A percentile compares a stretch with the other conserved stretches of the same genome.
These are phyloP conservation scores for Cladophialophora immunda DNA, from an alignment of 2,329 filamentous ascomycete genomes.

Conservation along the genomic window DNA sequence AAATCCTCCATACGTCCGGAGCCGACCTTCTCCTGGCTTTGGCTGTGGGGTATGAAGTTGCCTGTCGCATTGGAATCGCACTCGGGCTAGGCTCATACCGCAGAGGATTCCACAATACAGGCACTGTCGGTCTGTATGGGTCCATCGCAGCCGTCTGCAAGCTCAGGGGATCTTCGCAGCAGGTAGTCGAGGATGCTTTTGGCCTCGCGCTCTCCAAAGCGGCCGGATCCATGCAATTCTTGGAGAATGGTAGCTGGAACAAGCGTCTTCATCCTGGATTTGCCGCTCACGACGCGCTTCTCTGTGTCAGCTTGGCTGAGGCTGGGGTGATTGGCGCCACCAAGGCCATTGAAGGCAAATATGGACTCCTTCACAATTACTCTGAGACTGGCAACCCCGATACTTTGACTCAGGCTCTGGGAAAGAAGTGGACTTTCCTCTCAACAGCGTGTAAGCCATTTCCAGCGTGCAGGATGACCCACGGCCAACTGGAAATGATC, in stretches of 20 bases:
- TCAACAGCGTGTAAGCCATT: slow-evolving; percentile 34
- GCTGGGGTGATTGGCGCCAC: slow-evolving; percentile 41
- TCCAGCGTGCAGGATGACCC: slow-evolving; percentile 36
- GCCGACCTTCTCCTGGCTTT: slow-evolving; percentile 33
- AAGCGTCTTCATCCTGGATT: slow-evolving; percentile 50
- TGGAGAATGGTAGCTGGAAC: slow-evolving; percentile 49
- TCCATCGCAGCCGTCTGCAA: slow-evolving; percentile 44
- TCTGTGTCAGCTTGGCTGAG: slow-evolving; percentile 46
- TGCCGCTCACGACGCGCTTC: slow-evolving; percentile 48
- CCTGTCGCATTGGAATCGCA: slow-evolving; percentile 43
- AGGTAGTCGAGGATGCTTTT: slow-evolving; percentile 44
- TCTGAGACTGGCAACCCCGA: neutral
- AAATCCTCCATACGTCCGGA: slow-evolving; percentile 37
- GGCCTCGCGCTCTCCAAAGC: slow-evolving; percentile 48
- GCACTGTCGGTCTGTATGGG: slow-evolving; percentile 47
- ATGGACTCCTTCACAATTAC: slow-evolving; percentile 27
- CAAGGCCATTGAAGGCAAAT: slow-evolving; percentile 29
- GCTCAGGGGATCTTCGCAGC: slow-evolving; percentile 38
- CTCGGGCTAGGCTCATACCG: slow-evolving; percentile 45
- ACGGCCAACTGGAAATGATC: slow-evolving; percentile 29
- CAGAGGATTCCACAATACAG: slow-evolving; percentile 49
- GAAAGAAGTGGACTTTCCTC: slow-evolving; percentile 27
- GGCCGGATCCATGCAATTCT: slow-evolving; percentile 48
- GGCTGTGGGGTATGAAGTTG: slow-evolving; percentile 45
- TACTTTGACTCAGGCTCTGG: slow-evolving; percentile 21